phyloP scores from a whole-genome alignment of 352 stramenopile genomes.

The Thalassiosira mediterranea region DNA sequence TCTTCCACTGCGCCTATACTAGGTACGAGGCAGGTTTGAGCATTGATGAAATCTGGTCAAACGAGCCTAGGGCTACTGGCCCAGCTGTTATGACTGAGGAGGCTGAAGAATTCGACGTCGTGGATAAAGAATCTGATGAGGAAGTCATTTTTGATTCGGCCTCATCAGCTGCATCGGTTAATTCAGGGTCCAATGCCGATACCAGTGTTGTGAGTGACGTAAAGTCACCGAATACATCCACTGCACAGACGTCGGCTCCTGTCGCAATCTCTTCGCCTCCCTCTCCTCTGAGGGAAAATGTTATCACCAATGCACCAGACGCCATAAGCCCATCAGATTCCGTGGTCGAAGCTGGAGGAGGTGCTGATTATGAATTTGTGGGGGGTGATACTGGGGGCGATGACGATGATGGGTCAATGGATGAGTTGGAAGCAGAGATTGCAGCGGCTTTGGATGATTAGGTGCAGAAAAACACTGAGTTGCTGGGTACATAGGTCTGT shows the following conservation, averaged over 20 bases:
- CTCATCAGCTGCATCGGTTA: constrained; percentile 7
- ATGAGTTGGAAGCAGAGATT: constrained; percentile 66
- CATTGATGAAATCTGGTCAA: constrained; percentile 84
- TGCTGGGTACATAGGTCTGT: too few relatives aligned
- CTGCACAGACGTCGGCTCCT: neutral
- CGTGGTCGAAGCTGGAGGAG: constrained; percentile 14
- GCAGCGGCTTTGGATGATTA: constrained; percentile 57
- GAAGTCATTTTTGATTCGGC: constrained; percentile 42
- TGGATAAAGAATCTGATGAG: constrained; percentile 33
- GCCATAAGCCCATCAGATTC: constrained; percentile 11
- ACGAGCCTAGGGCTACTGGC: constrained; percentile 24
- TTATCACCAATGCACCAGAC: constrained; percentile 13
- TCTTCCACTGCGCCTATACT: constrained; percentile 75
- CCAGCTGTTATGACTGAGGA: constrained; percentile 11
- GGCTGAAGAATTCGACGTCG: constrained; percentile 21
- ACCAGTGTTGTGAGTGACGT: neutral
- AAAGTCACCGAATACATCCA: constrained; percentile 1
- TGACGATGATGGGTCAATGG: constrained; percentile 40
- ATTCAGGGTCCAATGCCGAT: neutral
- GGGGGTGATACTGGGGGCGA: constrained; percentile 13
- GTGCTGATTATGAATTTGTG: constrained; percentile 49
- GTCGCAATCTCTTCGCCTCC: constrained; percentile 1
- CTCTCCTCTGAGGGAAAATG: constrained; percentile 3
- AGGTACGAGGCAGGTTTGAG: constrained; percentile 78
- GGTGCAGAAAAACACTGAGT: too few relatives aligned